Base-by-base conservation (phyloP, 441 rosid genomes). In the Theobroma grandiflorum region DNA sequence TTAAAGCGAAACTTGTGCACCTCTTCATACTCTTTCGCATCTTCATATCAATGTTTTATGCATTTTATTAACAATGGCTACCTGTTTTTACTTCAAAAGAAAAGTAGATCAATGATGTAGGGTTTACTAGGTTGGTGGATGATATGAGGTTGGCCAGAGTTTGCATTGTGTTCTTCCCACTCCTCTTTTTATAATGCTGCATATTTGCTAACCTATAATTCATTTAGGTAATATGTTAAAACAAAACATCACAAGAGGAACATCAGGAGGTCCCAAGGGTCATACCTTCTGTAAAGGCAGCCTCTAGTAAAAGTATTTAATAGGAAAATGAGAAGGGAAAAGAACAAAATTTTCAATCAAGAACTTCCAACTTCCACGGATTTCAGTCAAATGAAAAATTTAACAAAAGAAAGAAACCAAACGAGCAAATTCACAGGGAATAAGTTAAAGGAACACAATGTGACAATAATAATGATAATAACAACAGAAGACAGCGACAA, bases 91-190 rank as follows among this genome's bases (percentile, higher is more conserved):
- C 55, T 1, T 58, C 6, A 58, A 59, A 58, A 74, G n/a, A 38
- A 65, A 35, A 71, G 74, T 8, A 20, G 35, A 63, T 31, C 53
- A 40, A 78, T 43, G 74, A 61, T 49, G 74, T 26, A 74, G 73
- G 65, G 80, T 97, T 76, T 85, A 94, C 99, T 89, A 94, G 74
- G 94, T 93, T 62, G 94, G 98, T 1, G 98, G 97, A 87, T 96
- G 99, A 83, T 80, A 96, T 61, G 98, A 96, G 72, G 97, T 93
- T 76, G 98, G 98, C 98, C 99, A 94, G n/a, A 92, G 73, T 91
- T 92, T 94, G 90, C 95, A 89, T 71, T 94, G 98, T 78, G n/a
- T n/a, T 91, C 97, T 88, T 90, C 92, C 97, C 97, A 94, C 80
- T 91, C 94, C 83, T 93, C 98, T 86, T 88, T 93, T 33, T 97